These are phyloP conservation scores for Aspergillus alliaceus DNA, from an alignment of 2,329 filamentous ascomycete genomes.

Conservation along the genomic window DNA sequence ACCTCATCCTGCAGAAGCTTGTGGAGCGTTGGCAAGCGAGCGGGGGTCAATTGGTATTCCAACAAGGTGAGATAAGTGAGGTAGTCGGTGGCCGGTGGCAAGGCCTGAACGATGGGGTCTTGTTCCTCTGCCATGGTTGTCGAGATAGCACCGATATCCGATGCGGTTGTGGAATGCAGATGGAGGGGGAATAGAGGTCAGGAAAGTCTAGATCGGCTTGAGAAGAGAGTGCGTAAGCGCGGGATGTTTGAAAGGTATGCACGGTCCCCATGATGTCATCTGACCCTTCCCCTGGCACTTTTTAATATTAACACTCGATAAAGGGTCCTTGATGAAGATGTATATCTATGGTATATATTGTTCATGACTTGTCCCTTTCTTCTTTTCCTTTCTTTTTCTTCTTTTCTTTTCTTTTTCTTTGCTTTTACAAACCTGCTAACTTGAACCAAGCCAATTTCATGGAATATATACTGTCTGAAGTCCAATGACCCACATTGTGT, in stretches of 20 bases:
- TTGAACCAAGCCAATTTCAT: no score
- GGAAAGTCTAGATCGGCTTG: not conserved
- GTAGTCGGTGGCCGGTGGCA: slow-evolving; percentile 64
- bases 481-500: no score
- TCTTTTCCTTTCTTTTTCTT: no score
- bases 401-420: no score
- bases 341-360: no score
- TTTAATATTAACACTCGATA: no score
- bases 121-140: slow-evolving; percentile 32
- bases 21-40: slow-evolving; percentile 59
- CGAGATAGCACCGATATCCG: slow-evolving; percentile 6
- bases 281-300: not conserved
- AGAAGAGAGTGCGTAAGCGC: not conserved
- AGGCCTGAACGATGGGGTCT: slow-evolving; percentile 56
- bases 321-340: no score
- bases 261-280: slow-evolving; percentile 1
- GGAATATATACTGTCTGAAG: no score
- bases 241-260: not conserved
- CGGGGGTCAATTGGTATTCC: slow-evolving; percentile 62
- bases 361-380: no score
- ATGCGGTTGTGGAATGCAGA: not conserved
- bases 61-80: slow-evolving; percentile 66
- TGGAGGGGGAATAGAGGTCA: not conserved
- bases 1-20: slow-evolving; percentile 60
- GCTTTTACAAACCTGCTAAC: no score